Base-by-base conservation (phyloP, 2,329 filamentous ascomycete genomes). In the Cyclaneusma minus region DNA sequence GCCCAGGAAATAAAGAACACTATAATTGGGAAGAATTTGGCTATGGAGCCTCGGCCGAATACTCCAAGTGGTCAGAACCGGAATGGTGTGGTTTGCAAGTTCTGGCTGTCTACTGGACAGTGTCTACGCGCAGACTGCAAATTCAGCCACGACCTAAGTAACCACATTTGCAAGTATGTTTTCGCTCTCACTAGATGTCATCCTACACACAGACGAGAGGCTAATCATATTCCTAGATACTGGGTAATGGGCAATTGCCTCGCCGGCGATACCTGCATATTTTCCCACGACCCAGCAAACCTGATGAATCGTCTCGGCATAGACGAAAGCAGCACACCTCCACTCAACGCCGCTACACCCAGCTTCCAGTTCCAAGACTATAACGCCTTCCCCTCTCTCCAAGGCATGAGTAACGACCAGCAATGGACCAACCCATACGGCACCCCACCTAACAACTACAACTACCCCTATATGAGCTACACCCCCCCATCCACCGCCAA, bases 161-260 rank as follows among this genome's bases (percentile, higher is more conserved):
- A 81, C 45, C 89, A 94, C 44, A 68, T 98, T 35, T 98, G 89
- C 85, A 95, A 95, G 82, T 91, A 62, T 65, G 82, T 42, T 25
- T 24, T 28, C 21, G 17, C 22, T 7, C 22, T 29, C 9, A 23
- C 25, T 23, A 5, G 16, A 28, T 13, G 6, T 13, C 8, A 4
- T 20, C 14, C 16, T 21, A 9, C 10, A 21, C 9, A 29, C 13
- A 20, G 36, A 29, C 33, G 40, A 28, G 29, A 36, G 29, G 28
- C 28, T 22, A 20, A 27, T 19, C 15, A 28, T 22, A 21, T 20
- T 14, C 16, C 31, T 28, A 89, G 81, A 49, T 95, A 95, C 50
- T 98, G 85, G 82, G 66, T 98, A 28, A 83, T 83, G 56, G 89
- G 89, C 2, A 94, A 87, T 43, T 98, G 89, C 48, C 65, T 98